phyloP scores from a whole-genome alignment of 225 moss, liverwort and hornwort genomes.

The Physcomitrium patens region DNA sequence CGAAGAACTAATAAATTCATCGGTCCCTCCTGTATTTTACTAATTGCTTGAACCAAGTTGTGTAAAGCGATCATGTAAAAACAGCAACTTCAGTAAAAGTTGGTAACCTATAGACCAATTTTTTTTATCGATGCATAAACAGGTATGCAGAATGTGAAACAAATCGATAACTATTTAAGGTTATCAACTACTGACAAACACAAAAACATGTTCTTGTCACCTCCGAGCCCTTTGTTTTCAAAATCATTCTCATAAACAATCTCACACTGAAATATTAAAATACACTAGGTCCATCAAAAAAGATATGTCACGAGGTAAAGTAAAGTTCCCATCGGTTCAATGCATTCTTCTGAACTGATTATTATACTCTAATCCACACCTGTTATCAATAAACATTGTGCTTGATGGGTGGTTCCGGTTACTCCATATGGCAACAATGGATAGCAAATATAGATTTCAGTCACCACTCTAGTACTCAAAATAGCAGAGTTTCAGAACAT shows the following conservation, averaged over 20 bases:
- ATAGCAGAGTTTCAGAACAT: neutral
- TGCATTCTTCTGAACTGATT: neutral
- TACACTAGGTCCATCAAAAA: neutral
- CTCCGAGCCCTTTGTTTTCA: slow-evolving; percentile 7
- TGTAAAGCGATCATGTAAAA: neutral
- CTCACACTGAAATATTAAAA: neutral
- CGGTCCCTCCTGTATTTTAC: slow-evolving; percentile 7
- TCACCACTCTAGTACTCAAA: neutral
- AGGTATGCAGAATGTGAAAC: neutral
- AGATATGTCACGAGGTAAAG: too few relatives aligned
- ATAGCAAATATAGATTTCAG: neutral
- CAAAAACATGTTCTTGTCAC: slow-evolving; percentile 16
- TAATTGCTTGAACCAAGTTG: slow-evolving; percentile 18
- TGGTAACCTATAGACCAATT: neutral
- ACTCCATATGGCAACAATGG: slow-evolving; percentile 1
- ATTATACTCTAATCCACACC: neutral
- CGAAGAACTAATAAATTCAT: neutral
- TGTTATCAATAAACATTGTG: slow-evolving; percentile 5
- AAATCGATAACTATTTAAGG: slow-evolving; percentile 7
- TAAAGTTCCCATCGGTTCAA: neutral
- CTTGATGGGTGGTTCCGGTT: neutral
- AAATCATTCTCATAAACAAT: slow-evolving; percentile 6
- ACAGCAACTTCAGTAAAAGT: slow-evolving; percentile 15
- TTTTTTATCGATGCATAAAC: neutral
- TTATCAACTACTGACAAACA: slow-evolving; percentile 15